These are phyloP conservation scores for Diaporthe destruens DNA, from an alignment of 2,329 filamentous ascomycete genomes.

Conservation along the genomic window DNA sequence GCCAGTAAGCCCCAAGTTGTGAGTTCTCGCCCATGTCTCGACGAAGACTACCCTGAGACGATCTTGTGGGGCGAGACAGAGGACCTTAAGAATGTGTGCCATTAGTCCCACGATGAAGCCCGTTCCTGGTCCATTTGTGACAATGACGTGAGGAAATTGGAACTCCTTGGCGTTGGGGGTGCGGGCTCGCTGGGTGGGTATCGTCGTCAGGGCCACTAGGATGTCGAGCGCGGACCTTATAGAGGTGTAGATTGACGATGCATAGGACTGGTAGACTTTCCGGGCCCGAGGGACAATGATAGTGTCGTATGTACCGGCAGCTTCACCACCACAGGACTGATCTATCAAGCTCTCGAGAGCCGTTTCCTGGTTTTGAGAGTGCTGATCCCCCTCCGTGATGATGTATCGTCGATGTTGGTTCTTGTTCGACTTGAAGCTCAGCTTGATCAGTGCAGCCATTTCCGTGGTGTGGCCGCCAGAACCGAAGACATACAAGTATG, in stretches of 20 bases:
- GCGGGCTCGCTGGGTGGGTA: conserved; percentile 44
- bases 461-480: conserved; percentile 96
- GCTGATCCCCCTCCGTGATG: conserved; percentile 79
- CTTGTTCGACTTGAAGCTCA: conserved; percentile 64
- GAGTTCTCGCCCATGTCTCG: conserved; percentile 92
- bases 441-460: conserved; percentile 86
- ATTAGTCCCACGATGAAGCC: conserved; percentile 78
- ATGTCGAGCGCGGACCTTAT: conserved; percentile 75
- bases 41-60: conserved; percentile 85
- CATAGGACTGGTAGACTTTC: conserved; percentile 82
- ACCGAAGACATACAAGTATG: conserved; percentile 86
- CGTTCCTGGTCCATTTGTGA: conserved; percentile 91
- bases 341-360: conserved; percentile 70
- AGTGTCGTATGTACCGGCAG: conserved; percentile 70
- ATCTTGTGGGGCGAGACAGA: conserved; percentile 58
- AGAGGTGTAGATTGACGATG: conserved; percentile 78
- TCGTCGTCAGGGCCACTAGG: conserved; percentile 63
- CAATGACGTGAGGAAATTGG: conserved; percentile 77
- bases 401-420: conserved; percentile 83
- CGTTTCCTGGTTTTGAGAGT: conserved; percentile 73
- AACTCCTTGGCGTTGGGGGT: conserved; percentile 42
- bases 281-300: conserved; percentile 80
- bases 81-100: conserved; percentile 62
- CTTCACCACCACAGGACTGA: conserved; percentile 51
- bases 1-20: conserved; percentile 85